A percentile compares a stretch with the other conserved stretches of the same genome.
Evolutionary conservation across 2,329 filamentous ascomycete species (phyloP).

Genomic region (Exophiala sideris): DNA sequence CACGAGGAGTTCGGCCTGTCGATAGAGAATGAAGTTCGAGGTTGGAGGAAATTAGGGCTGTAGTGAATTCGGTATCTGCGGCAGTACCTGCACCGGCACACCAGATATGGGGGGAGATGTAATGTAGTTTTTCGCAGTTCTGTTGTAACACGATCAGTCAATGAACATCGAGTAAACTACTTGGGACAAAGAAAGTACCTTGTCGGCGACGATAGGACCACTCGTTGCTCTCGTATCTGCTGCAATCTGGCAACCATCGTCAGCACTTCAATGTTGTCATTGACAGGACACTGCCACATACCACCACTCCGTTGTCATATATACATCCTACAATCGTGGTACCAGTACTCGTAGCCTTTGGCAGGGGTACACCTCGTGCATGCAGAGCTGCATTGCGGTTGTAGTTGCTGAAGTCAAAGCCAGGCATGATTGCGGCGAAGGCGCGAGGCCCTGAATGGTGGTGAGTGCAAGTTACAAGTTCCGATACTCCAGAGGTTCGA

Average conservation of each 20-base stretch:
- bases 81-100: conserved; percentile 97
- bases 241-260: conserved; percentile 65
- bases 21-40: conserved; percentile 96
- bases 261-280: conserved; percentile 14
- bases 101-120: conserved; percentile 98
- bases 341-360: conserved; percentile 97
- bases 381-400: conserved; percentile 97
- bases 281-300: conserved; percentile 44
- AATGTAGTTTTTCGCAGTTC: conserved; percentile 99
- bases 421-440: conserved; percentile 63
- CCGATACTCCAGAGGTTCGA: not conserved
- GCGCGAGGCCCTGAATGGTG: conserved; percentile 8
- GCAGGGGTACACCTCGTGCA: conserved; percentile 86
- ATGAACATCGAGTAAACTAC: not conserved
- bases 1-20: conserved; percentile 91
- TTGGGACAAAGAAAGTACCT: conserved; percentile 50
- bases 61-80: conserved; percentile 98
- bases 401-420: conserved; percentile 99
- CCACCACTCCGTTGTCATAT: conserved; percentile 93
- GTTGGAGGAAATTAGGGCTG: conserved; percentile 95
- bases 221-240: conserved; percentile 97
- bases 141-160: conserved; percentile 31
- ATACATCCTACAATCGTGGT: conserved; percentile 98
- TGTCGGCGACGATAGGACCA: conserved; percentile 97
- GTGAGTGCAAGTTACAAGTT: not conserved